Evolutionary conservation across 495 filamentous ascomycete species (phyloP).

Genomic region (Penicillium canescens): DNA sequence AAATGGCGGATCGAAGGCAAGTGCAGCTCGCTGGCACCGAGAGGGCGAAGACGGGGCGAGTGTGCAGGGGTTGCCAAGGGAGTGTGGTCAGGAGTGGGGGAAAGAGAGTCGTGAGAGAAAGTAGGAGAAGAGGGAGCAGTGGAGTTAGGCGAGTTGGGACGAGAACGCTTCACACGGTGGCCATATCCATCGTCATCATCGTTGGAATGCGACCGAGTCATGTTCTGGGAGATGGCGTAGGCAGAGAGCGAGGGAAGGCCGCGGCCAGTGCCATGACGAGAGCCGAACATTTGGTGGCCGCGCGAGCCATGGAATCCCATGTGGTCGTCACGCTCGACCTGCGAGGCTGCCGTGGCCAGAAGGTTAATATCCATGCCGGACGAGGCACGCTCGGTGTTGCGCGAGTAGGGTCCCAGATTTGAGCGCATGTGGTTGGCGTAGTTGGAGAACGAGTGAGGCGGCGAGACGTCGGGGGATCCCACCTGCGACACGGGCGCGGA

Average conservation of each 20-base stretch:
- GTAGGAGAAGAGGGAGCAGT: conserved; percentile 97
- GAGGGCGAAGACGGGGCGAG: conserved; percentile 85
- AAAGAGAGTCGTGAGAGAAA: conserved; percentile 94
- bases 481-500: conserved; percentile 91
- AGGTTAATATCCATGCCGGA: conserved; percentile 79
- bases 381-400: conserved; percentile 47
- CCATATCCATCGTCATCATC: conserved; percentile 79
- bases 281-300: conserved; percentile 51
- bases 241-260: conserved; percentile 77
- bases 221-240: conserved; percentile 75
- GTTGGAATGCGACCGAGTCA: conserved; percentile 90
- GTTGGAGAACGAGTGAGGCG: conserved; percentile 82
- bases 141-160: conserved; percentile 90
- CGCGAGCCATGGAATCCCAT: conserved; percentile 39
- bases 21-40: conserved; percentile 66
- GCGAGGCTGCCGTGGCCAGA: conserved; percentile 86
- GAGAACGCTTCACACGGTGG: conserved; percentile 78
- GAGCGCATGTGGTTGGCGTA: conserved; percentile 68
- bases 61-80: conserved; percentile 94
- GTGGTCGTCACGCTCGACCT: conserved; percentile 79
- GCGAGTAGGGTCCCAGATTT: conserved; percentile 64
- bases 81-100: conserved; percentile 95
- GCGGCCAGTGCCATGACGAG: conserved; percentile 55
- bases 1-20: conserved; percentile 88
- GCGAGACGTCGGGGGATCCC: conserved; percentile 92